phyloP scores from a whole-genome alignment of 2,329 filamentous ascomycete species.

The Penicillium paneum region DNA sequence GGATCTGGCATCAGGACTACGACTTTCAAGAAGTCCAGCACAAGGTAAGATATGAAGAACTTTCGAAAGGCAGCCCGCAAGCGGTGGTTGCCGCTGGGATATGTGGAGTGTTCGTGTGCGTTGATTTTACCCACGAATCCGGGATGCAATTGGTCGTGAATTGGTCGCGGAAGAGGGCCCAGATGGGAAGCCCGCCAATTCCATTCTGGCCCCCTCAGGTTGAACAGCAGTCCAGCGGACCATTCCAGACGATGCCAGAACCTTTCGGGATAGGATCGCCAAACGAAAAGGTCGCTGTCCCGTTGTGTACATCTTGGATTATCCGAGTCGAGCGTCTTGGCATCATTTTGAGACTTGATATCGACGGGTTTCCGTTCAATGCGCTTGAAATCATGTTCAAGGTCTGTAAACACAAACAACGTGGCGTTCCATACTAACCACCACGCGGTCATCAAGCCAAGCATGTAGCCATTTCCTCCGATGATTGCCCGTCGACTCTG shows the following conservation, averaged over 20 bases:
- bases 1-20: slow-evolving; percentile 67
- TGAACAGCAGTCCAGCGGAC: slow-evolving; percentile 55
- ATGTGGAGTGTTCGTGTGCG: slow-evolving; percentile 28
- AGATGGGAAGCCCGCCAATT: slow-evolving; percentile 54
- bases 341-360: background rate
- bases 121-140: slow-evolving; percentile 15
- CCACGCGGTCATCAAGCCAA: slow-evolving; percentile 56
- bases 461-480: slow-evolving; percentile 52
- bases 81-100: slow-evolving; percentile 46
- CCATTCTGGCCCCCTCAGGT: slow-evolving; percentile 60
- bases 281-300: slow-evolving; percentile 39
- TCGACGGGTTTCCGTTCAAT: slow-evolving; percentile 45
- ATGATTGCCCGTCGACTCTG: slow-evolving; percentile 47
- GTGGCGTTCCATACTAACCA: slow-evolving; percentile 53
- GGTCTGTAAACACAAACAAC: slow-evolving; percentile 55
- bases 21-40: slow-evolving; percentile 67
- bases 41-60: slow-evolving; percentile 59
- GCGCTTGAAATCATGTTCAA: slow-evolving; percentile 54
- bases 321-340: background rate
- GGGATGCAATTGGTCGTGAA: slow-evolving; percentile 24
- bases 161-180: slow-evolving; percentile 30
- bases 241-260: slow-evolving; percentile 57
- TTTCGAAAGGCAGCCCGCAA: slow-evolving; percentile 46
- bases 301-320: background rate
- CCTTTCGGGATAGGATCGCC: slow-evolving; percentile 53